These are phyloP conservation scores for Meyerozyma elateridarum DNA, from an alignment of 1,139 yeast species.

Conservation along the genomic window DNA sequence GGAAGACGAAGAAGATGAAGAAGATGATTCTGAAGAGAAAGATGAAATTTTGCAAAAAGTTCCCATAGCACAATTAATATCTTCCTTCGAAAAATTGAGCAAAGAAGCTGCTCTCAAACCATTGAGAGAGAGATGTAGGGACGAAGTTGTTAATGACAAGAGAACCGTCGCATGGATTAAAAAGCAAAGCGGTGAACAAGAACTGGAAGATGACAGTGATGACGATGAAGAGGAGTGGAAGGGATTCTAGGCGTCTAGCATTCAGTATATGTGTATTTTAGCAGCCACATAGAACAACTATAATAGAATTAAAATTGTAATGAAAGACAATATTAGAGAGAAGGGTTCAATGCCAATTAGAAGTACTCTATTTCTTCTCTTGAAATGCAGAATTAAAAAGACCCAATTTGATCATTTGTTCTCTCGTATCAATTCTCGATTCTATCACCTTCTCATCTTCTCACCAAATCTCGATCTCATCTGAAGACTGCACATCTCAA, in stretches of 20 bases:
- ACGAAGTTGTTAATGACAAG: constrained; percentile 61
- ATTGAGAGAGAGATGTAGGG: constrained; percentile 58
- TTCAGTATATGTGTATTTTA: too few relatives aligned
- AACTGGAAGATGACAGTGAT: constrained; percentile 14
- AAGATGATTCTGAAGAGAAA: constrained; percentile 23
- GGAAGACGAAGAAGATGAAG: constrained; percentile 29
- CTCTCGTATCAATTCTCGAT: too few relatives aligned
- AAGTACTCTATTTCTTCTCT: too few relatives aligned
- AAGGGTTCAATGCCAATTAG: too few relatives aligned
- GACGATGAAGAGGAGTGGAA: constrained; percentile 44
- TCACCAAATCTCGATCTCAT: too few relatives aligned
- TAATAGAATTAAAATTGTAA: too few relatives aligned
- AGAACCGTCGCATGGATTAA: constrained; percentile 59
- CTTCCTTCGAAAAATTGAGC: constrained; percentile 54
- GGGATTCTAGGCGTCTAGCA: constrained; percentile 36
- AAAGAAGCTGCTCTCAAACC: constrained; percentile 54
- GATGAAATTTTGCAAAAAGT: constrained; percentile 33
- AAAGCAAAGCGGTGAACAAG: constrained; percentile 14
- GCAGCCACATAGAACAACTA: too few relatives aligned
- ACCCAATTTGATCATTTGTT: too few relatives aligned
- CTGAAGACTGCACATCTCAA: too few relatives aligned
- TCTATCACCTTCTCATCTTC: too few relatives aligned
- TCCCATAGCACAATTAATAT: constrained; percentile 53
- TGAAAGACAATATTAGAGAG: too few relatives aligned
- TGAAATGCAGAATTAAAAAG: too few relatives aligned